A percentile compares a stretch with the other conserved stretches of the same genome.
Evolutionary conservation across 225 moss, liverwort and hornwort species (phyloP).

Genomic region (Ulota crispa): DNA sequence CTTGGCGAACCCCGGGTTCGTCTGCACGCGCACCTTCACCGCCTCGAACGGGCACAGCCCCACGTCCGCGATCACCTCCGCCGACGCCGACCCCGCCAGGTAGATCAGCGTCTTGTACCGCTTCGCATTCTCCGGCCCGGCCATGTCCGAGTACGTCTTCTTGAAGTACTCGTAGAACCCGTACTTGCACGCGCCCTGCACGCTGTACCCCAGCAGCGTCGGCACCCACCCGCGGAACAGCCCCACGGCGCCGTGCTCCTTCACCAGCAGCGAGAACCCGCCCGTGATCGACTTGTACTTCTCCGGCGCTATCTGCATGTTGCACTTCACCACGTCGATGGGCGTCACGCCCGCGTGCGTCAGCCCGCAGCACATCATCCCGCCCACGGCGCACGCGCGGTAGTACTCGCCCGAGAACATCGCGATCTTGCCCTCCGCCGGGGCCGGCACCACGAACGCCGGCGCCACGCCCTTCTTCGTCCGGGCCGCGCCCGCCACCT

Average conservation of each 20-base stretch:
- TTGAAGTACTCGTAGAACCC: slow-evolving; percentile 98
- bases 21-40: slow-evolving; percentile 69
- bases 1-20: slow-evolving; percentile 59
- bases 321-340: slow-evolving; percentile 74
- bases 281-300: slow-evolving; percentile 62
- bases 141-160: slow-evolving; percentile 74
- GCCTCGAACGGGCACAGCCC: slow-evolving; percentile 65
- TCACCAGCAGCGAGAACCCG: slow-evolving; percentile 57
- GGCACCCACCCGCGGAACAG: slow-evolving; percentile 68
- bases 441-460: slow-evolving; percentile 38
- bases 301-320: slow-evolving; percentile 75
- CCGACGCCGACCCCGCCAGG: slow-evolving; percentile 58
- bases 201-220: slow-evolving; percentile 76
- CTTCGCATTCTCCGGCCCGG: slow-evolving; percentile 51
- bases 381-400: slow-evolving; percentile 61
- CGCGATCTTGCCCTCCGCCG: slow-evolving; percentile 54
- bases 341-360: slow-evolving; percentile 69
- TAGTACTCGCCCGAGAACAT: slow-evolving; percentile 66
- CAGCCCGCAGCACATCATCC: slow-evolving; percentile 67
- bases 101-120: slow-evolving; percentile 63
- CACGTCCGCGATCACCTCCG: slow-evolving; percentile 59
- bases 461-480: slow-evolving; percentile 39
- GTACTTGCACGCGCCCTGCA: slow-evolving; percentile 89
- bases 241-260: slow-evolving; percentile 57
- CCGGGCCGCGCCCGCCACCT: slow-evolving; percentile 37